Conservation (phyloP, 768 basidiomycete species). For the Russula olivacea region DNA sequence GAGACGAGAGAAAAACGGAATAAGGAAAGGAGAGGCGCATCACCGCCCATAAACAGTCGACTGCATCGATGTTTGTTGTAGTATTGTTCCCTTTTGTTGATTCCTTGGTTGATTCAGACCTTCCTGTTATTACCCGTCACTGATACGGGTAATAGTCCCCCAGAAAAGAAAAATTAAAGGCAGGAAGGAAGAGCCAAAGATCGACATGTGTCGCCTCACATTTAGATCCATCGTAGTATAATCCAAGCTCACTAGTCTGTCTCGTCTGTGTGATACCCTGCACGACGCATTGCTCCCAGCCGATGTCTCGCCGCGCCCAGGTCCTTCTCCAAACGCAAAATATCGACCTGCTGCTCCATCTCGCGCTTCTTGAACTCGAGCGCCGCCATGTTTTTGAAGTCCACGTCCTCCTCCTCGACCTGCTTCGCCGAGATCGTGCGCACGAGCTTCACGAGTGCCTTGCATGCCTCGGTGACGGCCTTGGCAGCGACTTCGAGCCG, state of each 20-base stretch:
- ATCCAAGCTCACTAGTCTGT: slow-evolving; percentile 36
- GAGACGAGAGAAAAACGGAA: no score
- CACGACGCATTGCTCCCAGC: slow-evolving; percentile 79
- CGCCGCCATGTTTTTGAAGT: slow-evolving; percentile 86
- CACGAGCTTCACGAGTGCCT: slow-evolving; percentile 92
- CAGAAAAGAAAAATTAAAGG: no score
- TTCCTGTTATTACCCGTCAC: no score
- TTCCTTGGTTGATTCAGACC: no score
- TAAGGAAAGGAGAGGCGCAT: no score
- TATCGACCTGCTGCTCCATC: slow-evolving; percentile 99
- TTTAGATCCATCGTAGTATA: slow-evolving; percentile 10
- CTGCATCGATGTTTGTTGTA: no score
- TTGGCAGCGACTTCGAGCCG: slow-evolving; percentile 93
- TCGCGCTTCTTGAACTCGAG: slow-evolving; percentile 96
- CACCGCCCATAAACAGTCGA: no score
- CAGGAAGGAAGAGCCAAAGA: not conserved
- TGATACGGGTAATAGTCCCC: no score
- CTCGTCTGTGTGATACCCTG: slow-evolving; percentile 85
- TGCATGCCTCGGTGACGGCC: slow-evolving; percentile 96
- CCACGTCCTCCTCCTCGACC: slow-evolving; percentile 67
- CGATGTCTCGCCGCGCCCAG: slow-evolving; percentile 79
- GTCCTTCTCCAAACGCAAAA: slow-evolving; percentile 93
- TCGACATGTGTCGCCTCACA: not conserved
- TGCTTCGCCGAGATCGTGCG: slow-evolving; percentile 89
- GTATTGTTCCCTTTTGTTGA: no score